Base-by-base conservation (phyloP, 495 filamentous ascomycete species). In the Daldinia childiae region DNA sequence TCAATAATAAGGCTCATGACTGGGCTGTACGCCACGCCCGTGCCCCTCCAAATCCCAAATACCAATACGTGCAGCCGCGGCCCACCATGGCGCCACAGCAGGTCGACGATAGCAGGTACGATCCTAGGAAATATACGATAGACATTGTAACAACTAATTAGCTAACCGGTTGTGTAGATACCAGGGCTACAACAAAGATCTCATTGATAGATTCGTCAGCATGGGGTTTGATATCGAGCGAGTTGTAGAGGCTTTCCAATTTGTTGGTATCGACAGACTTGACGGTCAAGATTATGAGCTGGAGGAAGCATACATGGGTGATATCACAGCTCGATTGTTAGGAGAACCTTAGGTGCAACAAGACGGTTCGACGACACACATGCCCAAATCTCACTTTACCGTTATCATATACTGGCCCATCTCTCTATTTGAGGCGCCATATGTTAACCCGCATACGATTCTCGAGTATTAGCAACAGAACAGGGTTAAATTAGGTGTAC, bases 211-310 rank as follows among this genome's bases (percentile, higher is more conserved):
- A n/a, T 98, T 98, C 74, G 88, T 91, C 17, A 87, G 84, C 72
- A 98, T 99, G 95, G 95, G 95, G 41, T 99, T 99, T 71, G 91
- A 94, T 66, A 87, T 97, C n/a, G 90, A 92, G 56, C 84, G 87
- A 34, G 93, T 99, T 2, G 95, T 98, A 6, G 87, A 88, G 21
- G 93, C 94, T 4, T 95, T 99, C 72, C 87, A 89, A 65, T 91
- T 84, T 60, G 91, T 94, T 15, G 92, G 93, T 2, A 93, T 97
- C 66, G 91, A 94, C 66, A 86, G 86, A 24, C 91, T 88, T 62
- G 88, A 86, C 27, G 92, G 92, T 0, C 86, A 92, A 71, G 91
- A 94, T 76, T 93, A 95, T 78, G 90, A 92, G 74, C 82, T 96
- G 43, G 92, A 94, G 72, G 92, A 93, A 69, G 93, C 90, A 6